phyloP scores from a whole-genome alignment of 805 yeast species.

The Candida arabinofermentans region DNA sequence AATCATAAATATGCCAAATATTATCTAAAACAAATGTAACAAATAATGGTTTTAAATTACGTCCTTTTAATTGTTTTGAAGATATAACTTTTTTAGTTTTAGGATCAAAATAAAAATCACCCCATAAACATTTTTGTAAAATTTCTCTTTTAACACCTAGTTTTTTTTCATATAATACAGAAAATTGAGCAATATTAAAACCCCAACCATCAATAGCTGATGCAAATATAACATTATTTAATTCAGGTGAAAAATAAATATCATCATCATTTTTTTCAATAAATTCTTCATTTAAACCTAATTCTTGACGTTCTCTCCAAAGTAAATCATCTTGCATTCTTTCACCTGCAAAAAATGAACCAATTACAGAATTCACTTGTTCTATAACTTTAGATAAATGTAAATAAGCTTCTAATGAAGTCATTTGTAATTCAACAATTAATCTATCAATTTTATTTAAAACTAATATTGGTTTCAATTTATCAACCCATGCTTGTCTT shows the following conservation, averaged over 20 bases:
- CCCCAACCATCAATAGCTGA: conserved; percentile 98
- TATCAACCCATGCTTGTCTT: conserved; percentile 94
- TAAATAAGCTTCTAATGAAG: conserved; percentile 79
- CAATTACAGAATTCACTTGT: conserved; percentile 92
- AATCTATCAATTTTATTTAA: conserved; percentile 89
- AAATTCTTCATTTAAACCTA: conserved; percentile 44
- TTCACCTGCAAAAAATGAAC: conserved; percentile 89
- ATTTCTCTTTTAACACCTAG: conserved; percentile 79
- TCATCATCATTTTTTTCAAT: conserved; percentile 77
- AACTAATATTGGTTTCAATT: conserved; percentile 81
- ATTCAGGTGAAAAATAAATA: conserved; percentile 81
- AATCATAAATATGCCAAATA: conserved; percentile 87
- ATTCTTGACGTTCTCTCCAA: conserved; percentile 65
- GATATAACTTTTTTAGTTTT: conserved; percentile 80
- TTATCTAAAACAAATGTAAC: conserved; percentile 83
- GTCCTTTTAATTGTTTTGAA: conserved; percentile 58
- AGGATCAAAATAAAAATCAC: conserved; percentile 86
- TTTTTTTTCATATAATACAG: conserved; percentile 79
- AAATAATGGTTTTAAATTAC: conserved; percentile 70
- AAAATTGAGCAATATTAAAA: conserved; percentile 82
- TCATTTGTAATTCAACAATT: conserved; percentile 72
- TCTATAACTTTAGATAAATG: conserved; percentile 80
- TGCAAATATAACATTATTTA: conserved; percentile 86
- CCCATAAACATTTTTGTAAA: conserved; percentile 89
- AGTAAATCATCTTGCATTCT: conserved; percentile 82